Conservation (phyloP, 208 protist genomes). For the Vickermania ingenoplastis region DNA sequence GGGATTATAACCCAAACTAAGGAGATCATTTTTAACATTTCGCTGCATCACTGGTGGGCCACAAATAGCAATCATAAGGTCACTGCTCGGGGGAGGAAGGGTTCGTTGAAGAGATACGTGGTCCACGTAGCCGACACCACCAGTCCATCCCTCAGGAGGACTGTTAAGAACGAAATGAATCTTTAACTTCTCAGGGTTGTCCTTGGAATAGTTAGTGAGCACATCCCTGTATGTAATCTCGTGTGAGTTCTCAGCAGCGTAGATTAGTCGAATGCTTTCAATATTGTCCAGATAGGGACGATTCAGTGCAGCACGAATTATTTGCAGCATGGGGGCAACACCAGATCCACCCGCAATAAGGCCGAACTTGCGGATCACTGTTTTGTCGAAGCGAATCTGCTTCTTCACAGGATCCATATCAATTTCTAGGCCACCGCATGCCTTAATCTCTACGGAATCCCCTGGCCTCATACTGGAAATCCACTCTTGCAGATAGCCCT, state of each 20-base stretch:
- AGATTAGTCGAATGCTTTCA: constrained; percentile 43
- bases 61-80: constrained; percentile 71
- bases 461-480: constrained; percentile 49
- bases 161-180: constrained; percentile 41
- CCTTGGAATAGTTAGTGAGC: constrained; percentile 21
- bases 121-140: constrained; percentile 52
- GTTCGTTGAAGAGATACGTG: constrained; percentile 15
- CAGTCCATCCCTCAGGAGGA: constrained; percentile 49
- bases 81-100: constrained; percentile 42
- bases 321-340: constrained; percentile 71
- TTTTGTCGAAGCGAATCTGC: constrained; percentile 28
- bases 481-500: constrained; percentile 56
- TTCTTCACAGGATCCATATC: constrained; percentile 30
- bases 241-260: constrained; percentile 41
- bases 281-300: constrained; percentile 36
- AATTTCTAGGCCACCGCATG: constrained; percentile 39
- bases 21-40: constrained; percentile 33
- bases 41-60: constrained; percentile 72
- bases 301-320: constrained; percentile 51
- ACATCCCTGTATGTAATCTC: constrained; percentile 49
- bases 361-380: constrained; percentile 30
- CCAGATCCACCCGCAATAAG: constrained; percentile 61
- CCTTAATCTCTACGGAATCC: constrained; percentile 60
- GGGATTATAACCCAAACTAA: constrained; percentile 38
- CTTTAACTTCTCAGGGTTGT: constrained; percentile 31